Conservation (phyloP, 1,284 basidiomycete species). For the Puccinia hordei region DNA sequence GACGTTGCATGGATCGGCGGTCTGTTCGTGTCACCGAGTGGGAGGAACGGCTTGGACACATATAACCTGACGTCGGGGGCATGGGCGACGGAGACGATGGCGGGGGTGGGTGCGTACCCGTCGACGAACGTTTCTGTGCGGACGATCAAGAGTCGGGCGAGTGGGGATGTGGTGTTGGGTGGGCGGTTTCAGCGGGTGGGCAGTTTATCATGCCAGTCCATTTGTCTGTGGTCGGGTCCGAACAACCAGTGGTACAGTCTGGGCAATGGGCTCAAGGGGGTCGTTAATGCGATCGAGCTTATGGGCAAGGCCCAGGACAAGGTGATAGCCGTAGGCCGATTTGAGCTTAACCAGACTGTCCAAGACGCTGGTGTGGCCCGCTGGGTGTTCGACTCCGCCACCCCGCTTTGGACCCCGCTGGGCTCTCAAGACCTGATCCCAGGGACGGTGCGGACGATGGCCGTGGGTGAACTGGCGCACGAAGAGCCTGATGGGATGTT, state of each 20-base stretch:
- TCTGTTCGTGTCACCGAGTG: constrained; percentile 56
- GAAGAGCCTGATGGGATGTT: constrained; percentile 80
- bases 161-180: constrained; percentile 70
- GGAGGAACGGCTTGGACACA: constrained; percentile 55
- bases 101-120: constrained; percentile 52
- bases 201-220: constrained; percentile 71
- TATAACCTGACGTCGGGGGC: constrained; percentile 43
- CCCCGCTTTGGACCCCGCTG: constrained; percentile 68
- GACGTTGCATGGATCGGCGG: constrained; percentile 60
- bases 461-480: constrained; percentile 24
- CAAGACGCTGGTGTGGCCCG: constrained; percentile 69
- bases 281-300: constrained; percentile 76
- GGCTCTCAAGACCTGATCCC: constrained; percentile 71
- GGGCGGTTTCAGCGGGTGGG: constrained; percentile 83
- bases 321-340: constrained; percentile 66
- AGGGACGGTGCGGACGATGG: constrained; percentile 82
- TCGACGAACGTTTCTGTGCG: constrained; percentile 38
- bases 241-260: constrained; percentile 76
- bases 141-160: constrained; percentile 19
- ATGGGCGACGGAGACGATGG: constrained; percentile 55
- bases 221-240: constrained; percentile 75
- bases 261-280: constrained; percentile 79
- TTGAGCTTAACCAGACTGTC: constrained; percentile 65
- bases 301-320: constrained; percentile 68
- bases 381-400: constrained; percentile 69